Evolutionary conservation across 495 filamentous ascomycete genomes (phyloP).

Genomic region (Antarctomyces pellizariae): DNA sequence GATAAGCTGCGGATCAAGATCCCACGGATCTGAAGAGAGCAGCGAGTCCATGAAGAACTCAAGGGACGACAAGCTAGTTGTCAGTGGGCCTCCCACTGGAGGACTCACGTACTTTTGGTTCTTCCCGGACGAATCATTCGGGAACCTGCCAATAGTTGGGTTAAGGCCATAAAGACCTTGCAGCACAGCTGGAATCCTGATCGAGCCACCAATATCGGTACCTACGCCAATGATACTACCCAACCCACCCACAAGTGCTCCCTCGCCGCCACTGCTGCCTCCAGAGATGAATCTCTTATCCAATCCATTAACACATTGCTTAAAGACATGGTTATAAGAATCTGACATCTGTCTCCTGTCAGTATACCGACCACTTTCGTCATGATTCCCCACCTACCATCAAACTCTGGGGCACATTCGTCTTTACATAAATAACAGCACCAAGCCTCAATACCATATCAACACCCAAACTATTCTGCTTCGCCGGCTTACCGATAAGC

Average conservation of each 20-base stretch:
- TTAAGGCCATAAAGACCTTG: conserved; percentile 37
- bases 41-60: conserved; percentile 38
- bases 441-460: conserved; percentile 24
- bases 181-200: conserved; percentile 42
- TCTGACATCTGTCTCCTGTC: conserved; percentile 15
- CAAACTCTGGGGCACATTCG: conserved; percentile 33
- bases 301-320: too few relatives aligned
- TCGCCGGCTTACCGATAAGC: conserved; percentile 25
- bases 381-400: conserved; percentile 17
- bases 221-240: conserved; percentile 34
- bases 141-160: too few relatives aligned
- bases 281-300: conserved; percentile 20
- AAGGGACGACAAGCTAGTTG: conserved; percentile 33
- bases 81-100: conserved; percentile 49
- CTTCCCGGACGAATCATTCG: too few relatives aligned
- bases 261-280: conserved; percentile 42
- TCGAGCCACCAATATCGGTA: conserved; percentile 50
- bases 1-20: conserved; percentile 30
- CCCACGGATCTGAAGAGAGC: conserved; percentile 35
- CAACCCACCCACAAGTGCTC: conserved; percentile 27
- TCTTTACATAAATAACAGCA: conserved; percentile 43
- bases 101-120: too few relatives aligned
- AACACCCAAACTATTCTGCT: conserved; percentile 20
- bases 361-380: conserved; percentile 30
- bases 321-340: conserved; percentile 17